Evolutionary conservation across 163 green algal species (phyloP), one percentile per base, ranked within the genome.

Genomic region (Volvox carteri): DNA sequence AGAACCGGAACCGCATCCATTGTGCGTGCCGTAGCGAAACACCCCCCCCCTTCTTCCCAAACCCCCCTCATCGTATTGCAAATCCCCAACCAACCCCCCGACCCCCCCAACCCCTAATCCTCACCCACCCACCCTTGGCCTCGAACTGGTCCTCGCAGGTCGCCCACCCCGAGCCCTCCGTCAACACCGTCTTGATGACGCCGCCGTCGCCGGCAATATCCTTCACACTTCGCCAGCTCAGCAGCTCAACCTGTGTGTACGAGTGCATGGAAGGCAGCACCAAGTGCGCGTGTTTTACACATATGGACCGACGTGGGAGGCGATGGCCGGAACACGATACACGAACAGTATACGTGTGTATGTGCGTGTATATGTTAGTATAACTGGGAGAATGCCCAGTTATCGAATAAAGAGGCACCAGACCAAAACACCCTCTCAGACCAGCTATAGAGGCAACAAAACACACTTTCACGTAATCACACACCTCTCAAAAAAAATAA

Each of bases 181-280:
- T 39, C 2, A 95, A 8, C 1, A 96, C 86, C 30, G 92, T 96
- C 91, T 99, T 99, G 90, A 99, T 97, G 44, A 99, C 90, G 60
- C 96, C 95, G 41, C 94, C 96, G 75, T 98, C 96, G 21, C 96
- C 96, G 35, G 50, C 41, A 44, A 99, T 95, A 91, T 99, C 97
- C 90, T 97, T 97, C 4, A 96, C 77, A 58, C 92, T 97, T 86
- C 95, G 94, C 97, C 97, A 99, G 42, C 86, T 93, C 54, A 99
- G 88, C 75, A 99, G 91, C 93, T 99, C 97, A 30, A 98, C 89
- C 88, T 92, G 88, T 84, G 35, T 65, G 35, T 65, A 23, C 54
- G 54, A 65, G 54, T 65, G 25, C 7, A 23, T 30, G 54, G 8
- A 4, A 12, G n/a, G n/a, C n/a, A n/a, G n/a, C n/a, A n/a, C n/a